phyloP scores from a whole-genome alignment of 2,329 filamentous ascomycete species.

The Chrysoporthe cubensis region DNA sequence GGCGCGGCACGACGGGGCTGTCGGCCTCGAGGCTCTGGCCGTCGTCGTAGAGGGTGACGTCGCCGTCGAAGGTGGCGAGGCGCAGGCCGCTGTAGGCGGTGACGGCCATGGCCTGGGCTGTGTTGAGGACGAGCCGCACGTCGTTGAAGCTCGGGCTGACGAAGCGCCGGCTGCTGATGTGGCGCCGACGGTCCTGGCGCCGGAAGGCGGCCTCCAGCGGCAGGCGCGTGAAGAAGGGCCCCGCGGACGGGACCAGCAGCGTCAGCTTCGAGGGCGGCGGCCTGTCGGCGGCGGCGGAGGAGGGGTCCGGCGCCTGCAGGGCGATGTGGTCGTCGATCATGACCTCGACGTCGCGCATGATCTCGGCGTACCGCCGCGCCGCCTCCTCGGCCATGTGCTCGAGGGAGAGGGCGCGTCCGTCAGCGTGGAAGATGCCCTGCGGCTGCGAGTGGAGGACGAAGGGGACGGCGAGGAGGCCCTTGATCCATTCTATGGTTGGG shows the following conservation, averaged over 20 bases:
- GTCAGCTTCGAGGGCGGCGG: slow-evolving; percentile 85
- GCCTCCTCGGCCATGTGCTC: slow-evolving; percentile 75
- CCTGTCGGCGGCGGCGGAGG: slow-evolving; percentile 38
- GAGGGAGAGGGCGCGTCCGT: slow-evolving; percentile 66
- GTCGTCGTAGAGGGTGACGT: slow-evolving; percentile 94
- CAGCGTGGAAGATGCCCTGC: slow-evolving; percentile 70
- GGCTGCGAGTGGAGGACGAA: slow-evolving; percentile 97
- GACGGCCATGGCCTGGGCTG: slow-evolving; percentile 92
- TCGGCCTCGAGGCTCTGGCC: slow-evolving; percentile 75
- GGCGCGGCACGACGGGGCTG: slow-evolving; percentile 75
- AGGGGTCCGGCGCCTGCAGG: slow-evolving; percentile 54
- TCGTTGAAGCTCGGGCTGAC: slow-evolving; percentile 98
- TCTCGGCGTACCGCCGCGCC: slow-evolving; percentile 89
- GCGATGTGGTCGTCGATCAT: slow-evolving; percentile 80
- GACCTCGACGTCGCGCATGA: slow-evolving; percentile 86
- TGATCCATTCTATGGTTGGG: slow-evolving; percentile 80
- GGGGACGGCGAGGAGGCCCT: slow-evolving; percentile 88
- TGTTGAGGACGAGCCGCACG: slow-evolving; percentile 88
- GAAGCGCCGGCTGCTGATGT: slow-evolving; percentile 89
- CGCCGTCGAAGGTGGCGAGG: slow-evolving; percentile 94
- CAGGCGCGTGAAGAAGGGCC: slow-evolving; percentile 90
- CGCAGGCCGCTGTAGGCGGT: slow-evolving; percentile 73
- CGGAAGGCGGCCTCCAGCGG: slow-evolving; percentile 88
- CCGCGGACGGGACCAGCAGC: slow-evolving; percentile 86
- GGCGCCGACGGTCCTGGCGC: slow-evolving; percentile 82